Percentiles rank a stretch among this genome's conserved stretches.
These are phyloP conservation scores for Candida oleophila DNA, from an alignment of 805 yeast species.

Conservation along the genomic window DNA sequence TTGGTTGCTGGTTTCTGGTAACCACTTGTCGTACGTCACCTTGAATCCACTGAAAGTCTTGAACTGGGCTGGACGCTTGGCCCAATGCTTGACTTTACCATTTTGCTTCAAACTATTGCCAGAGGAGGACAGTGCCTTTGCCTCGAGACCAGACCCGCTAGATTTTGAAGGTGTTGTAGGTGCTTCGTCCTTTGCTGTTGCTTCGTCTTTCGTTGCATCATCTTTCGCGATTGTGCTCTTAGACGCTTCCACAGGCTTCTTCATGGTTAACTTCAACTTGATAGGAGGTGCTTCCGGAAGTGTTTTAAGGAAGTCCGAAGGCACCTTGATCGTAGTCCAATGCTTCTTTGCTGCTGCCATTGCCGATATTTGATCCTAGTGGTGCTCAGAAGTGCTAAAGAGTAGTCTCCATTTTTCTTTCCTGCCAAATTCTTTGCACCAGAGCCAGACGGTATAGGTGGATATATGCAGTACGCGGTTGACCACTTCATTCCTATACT, in stretches of 20 bases:
- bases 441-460: no score
- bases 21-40: slow-evolving; percentile 22
- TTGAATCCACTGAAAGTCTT: slow-evolving; percentile 46
- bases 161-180: slow-evolving; percentile 23
- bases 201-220: background rate
- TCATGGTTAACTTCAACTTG: background rate
- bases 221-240: background rate
- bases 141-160: no score
- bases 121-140: slow-evolving; percentile 40
- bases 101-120: slow-evolving; percentile 35
- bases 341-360: slow-evolving; percentile 38
- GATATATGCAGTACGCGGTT: background rate
- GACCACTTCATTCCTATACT: background rate
- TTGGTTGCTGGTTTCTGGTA: background rate
- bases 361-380: background rate
- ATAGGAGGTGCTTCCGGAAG: slow-evolving; percentile 23
- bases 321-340: slow-evolving; percentile 32
- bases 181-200: slow-evolving; percentile 6
- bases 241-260: slow-evolving; percentile 5
- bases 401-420: background rate
- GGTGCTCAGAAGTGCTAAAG: background rate
- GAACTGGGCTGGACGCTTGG: slow-evolving; percentile 30
- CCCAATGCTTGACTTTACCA: slow-evolving; percentile 38
- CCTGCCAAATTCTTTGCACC: no score
- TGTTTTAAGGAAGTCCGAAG: slow-evolving; percentile 26